Percentiles rank a stretch among this genome's conserved stretches.
These are phyloP conservation scores for Arthrobotrys entomopaga DNA, from an alignment of 2,329 filamentous ascomycete species.

Conservation along the genomic window DNA sequence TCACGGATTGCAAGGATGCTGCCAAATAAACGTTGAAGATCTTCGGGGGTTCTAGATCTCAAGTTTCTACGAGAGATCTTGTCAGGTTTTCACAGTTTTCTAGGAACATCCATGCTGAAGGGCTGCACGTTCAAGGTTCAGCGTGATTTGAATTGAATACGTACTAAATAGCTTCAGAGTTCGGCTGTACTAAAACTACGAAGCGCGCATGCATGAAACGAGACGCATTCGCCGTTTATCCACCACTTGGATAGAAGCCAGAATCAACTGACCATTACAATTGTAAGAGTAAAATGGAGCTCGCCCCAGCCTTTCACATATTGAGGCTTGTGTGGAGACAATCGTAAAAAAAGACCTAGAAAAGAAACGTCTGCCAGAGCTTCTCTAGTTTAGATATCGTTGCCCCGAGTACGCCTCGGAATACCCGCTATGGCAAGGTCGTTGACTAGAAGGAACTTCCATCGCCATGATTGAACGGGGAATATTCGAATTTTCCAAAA, in stretches of 20 bases:
- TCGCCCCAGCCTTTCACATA: conserved; percentile 3
- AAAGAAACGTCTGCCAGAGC: neutral
- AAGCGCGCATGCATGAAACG: too few relatives aligned
- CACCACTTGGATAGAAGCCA: too few relatives aligned
- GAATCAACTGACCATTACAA: neutral
- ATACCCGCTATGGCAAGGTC: conserved; percentile 17
- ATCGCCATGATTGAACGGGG: conserved; percentile 7
- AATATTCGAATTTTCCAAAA: conserved; percentile 4
- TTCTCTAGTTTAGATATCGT: conserved; percentile 11
- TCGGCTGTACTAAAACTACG: too few relatives aligned
- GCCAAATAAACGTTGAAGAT: neutral
- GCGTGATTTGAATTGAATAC: too few relatives aligned
- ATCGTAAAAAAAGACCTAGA: neutral
- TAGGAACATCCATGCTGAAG: conserved; percentile 14
- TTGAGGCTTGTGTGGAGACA: conserved; percentile 1
- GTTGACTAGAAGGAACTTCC: neutral
- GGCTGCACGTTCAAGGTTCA: neutral
- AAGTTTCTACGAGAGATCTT: too few relatives aligned
- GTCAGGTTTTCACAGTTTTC: neutral
- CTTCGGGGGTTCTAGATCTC: neutral
- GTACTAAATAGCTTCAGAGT: too few relatives aligned
- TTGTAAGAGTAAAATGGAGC: neutral
- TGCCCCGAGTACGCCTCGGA: conserved; percentile 1
- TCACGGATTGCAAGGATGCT: neutral
- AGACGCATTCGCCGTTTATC: too few relatives aligned